A percentile compares a stretch with the other conserved stretches of the same genome.
Conservation (phyloP, 139 green algal genomes). For the Tetradesmus lagerheimii region DNA sequence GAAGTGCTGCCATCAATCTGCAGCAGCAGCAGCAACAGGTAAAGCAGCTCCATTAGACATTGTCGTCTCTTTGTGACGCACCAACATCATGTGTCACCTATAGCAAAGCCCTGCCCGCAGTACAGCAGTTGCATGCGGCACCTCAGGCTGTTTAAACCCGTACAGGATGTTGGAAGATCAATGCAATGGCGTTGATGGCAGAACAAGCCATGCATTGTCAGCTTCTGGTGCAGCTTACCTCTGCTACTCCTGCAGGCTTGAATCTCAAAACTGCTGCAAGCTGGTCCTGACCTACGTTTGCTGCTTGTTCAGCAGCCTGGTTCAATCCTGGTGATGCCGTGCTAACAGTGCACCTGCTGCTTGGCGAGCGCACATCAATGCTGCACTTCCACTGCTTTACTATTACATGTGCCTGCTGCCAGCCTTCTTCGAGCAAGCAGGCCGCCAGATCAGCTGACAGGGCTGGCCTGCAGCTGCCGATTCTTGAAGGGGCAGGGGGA, state of each 20-base stretch:
- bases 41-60: not conserved
- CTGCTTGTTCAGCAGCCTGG: constrained; percentile 6
- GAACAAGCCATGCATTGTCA: not conserved
- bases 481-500: not conserved
- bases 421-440: not conserved
- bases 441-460: not conserved
- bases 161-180: too few relatives aligned
- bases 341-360: not conserved
- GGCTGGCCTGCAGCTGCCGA: not conserved
- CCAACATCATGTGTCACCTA: too few relatives aligned
- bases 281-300: not conserved
- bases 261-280: not conserved
- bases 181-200: too few relatives aligned
- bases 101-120: too few relatives aligned
- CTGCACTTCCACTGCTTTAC: constrained; percentile 30
- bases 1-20: not conserved
- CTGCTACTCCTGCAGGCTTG: not conserved
- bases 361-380: not conserved
- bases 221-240: constrained; percentile 4
- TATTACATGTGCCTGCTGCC: constrained; percentile 28
- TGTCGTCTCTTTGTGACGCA: too few relatives aligned
- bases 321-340: not conserved
- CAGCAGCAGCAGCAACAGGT: constrained; percentile 13
- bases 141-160: too few relatives aligned
- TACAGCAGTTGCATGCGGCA: too few relatives aligned